Evolutionary conservation across 768 basidiomycete genomes (phyloP).

Genomic region (Auriscalpium orientale): DNA sequence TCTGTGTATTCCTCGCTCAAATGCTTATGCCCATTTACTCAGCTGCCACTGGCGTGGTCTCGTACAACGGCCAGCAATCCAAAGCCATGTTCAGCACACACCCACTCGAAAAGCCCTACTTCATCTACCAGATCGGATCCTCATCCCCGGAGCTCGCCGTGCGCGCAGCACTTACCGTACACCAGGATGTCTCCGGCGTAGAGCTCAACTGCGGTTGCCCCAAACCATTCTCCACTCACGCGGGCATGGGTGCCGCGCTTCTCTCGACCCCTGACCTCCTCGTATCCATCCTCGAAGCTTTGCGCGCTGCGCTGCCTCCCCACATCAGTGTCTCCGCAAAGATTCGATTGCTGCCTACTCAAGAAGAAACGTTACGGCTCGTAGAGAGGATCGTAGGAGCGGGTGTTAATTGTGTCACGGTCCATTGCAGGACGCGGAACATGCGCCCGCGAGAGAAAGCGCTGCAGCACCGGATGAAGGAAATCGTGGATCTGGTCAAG

Average conservation of each 20-base stretch:
- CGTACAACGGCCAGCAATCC: constrained; percentile 67
- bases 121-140: constrained; percentile 94
- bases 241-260: constrained; percentile 96
- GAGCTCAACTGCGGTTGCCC: constrained; percentile 99
- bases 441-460: constrained; percentile 85
- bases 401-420: constrained; percentile 82
- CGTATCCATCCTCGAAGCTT: constrained; percentile 76
- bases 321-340: constrained; percentile 90
- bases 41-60: constrained; percentile 84
- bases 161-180: constrained; percentile 80
- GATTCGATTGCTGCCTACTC: constrained; percentile 80
- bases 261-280: constrained; percentile 87
- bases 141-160: constrained; percentile 86
- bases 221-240: constrained; percentile 88
- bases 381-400: constrained; percentile 83
- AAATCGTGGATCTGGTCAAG: constrained; percentile 82
- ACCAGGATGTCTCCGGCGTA: constrained; percentile 85
- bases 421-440: constrained; percentile 89
- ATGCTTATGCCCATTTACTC: constrained; percentile 6
- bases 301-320: constrained; percentile 64
- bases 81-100: constrained; percentile 89
- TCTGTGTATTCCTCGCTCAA: not conserved
- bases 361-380: constrained; percentile 84
- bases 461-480: constrained; percentile 65
- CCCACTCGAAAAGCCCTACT: constrained; percentile 87